phyloP scores from a whole-genome alignment of 768 basidiomycete genomes.

The Tulasnella calospora region DNA sequence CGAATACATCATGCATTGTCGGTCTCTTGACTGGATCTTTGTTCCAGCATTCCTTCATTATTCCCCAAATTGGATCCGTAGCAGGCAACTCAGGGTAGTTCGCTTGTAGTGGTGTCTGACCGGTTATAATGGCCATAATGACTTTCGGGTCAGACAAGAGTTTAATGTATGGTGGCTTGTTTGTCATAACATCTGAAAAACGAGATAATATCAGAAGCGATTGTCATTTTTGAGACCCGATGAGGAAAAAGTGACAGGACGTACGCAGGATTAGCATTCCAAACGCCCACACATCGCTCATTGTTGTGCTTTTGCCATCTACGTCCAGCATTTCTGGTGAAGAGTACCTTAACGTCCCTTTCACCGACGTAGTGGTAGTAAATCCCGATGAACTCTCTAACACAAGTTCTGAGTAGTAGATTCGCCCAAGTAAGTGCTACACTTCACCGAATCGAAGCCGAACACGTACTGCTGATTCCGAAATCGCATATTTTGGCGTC shows the following conservation, averaged over 20 bases:
- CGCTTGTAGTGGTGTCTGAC: neutral
- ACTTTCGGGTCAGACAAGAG: neutral
- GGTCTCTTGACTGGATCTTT: conserved; percentile 1
- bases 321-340: conserved; percentile 11
- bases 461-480: neutral
- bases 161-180: neutral
- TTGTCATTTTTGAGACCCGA: neutral
- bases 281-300: conserved; percentile 16
- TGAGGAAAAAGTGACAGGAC: neutral
- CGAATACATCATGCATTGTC: neutral
- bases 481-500: conserved; percentile 21
- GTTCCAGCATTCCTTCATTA: conserved; percentile 2
- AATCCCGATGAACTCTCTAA: neutral
- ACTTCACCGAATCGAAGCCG: too few relatives aligned
- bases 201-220: neutral
- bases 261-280: neutral
- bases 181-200: conserved; percentile 10
- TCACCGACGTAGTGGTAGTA: neutral
- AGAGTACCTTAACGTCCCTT: neutral
- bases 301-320: neutral
- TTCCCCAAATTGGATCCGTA: neutral
- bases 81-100: neutral
- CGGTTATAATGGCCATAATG: neutral
- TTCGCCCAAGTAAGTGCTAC: neutral
- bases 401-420: neutral